Evolutionary conservation across 2,329 filamentous ascomycete species (phyloP).

Genomic region (Ustulina deusta): DNA sequence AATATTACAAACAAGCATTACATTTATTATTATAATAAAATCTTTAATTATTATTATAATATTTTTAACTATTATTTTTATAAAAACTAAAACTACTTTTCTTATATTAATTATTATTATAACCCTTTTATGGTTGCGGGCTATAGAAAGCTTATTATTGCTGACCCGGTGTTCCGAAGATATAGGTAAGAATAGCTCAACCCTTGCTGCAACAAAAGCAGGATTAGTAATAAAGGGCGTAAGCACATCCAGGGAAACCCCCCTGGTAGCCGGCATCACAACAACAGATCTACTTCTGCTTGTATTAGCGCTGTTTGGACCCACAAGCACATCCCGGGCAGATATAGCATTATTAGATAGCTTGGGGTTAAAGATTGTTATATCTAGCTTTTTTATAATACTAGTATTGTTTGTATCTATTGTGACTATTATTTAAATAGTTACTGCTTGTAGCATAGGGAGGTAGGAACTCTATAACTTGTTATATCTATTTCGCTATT

Average conservation of each 20-base stretch:
- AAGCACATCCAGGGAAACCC: background rate
- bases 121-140: background rate
- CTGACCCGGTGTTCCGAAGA: background rate
- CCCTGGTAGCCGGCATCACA: background rate
- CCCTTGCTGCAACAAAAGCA: too few species aligned
- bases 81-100: background rate
- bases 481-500: background rate
- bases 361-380: background rate
- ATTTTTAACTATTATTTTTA: background rate
- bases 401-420: background rate
- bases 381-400: conserved; percentile 1
- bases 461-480: background rate
- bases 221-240: too few species aligned
- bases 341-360: background rate
- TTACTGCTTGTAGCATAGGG: background rate
- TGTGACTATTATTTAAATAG: background rate
- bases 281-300: background rate
- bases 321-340: background rate
- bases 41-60: background rate
- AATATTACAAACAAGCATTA: background rate
- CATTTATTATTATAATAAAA: background rate
- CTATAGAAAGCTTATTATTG: conserved; percentile 3
- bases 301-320: background rate
- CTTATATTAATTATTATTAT: too few species aligned
- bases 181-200: background rate